Base-by-base conservation (phyloP, 78 protist genomes). In the Dictyostelium intermedium region DNA sequence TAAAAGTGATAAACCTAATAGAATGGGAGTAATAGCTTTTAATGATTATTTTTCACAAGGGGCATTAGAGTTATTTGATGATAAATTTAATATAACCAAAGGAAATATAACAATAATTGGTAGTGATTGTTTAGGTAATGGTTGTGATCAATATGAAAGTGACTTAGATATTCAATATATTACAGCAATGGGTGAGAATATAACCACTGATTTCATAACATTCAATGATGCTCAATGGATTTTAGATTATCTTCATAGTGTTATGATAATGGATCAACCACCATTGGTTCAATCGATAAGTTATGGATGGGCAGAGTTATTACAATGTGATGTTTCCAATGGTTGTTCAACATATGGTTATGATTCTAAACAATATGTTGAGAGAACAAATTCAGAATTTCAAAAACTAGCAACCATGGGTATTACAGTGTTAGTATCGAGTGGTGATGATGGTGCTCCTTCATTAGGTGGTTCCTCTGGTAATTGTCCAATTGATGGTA, bases 391-490 rank as follows among this genome's bases (percentile, higher is more conserved):
- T 83, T n/a, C 16, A 11, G 96, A 80, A 66, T 89, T 96, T 47
- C 93, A 91, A 78, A 96, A 96, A 84, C n/a, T 91, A 3, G 95
- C 93, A 13, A 34, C 50, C 2, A 35, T 70, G 60, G 98, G 98
- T 47, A 92, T 91, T 72, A 53, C 95, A 9, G 56, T 97, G 7
- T 81, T 93, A 20, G 76, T 86, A 5, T 92, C 96, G 4, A 13
- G 82, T 37, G 98, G 98, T 61, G 98, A 97, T 83, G 93, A 89
- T 61, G 98, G 98, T 82, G 96, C 92, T 6, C 80, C 92, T 14
- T 73, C 82, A 25, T 73, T 89, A 43, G 50, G 47, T 77, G 79
- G 80, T 11, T 20, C 96, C 14, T 47, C 81, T 69, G 96, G 96
- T 45, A 92, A 92, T 84, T 84, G 92, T 61, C 96, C 96, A 34